phyloP scores from a whole-genome alignment of 768 basidiomycete species.

The Lactarius deliciosus region DNA sequence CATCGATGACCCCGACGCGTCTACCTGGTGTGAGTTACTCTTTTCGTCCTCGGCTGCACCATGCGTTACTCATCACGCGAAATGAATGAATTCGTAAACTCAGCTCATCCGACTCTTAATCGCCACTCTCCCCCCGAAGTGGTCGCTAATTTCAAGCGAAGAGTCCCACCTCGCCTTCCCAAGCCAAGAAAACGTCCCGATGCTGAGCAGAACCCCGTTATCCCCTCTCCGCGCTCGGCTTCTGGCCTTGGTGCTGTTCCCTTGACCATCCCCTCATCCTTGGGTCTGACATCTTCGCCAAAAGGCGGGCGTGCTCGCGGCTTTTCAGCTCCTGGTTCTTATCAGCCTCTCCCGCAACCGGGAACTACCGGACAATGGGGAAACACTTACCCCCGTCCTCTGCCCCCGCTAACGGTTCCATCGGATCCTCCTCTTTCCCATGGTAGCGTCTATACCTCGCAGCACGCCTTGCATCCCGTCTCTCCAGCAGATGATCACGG shows the following conservation, averaged over 20 bases:
- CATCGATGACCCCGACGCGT: slow-evolving; percentile 93
- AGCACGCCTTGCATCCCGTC: slow-evolving; percentile 64
- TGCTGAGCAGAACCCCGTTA: slow-evolving; percentile 60
- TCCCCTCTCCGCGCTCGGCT: slow-evolving; percentile 76
- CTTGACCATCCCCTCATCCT: slow-evolving; percentile 57
- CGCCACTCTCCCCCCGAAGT: slow-evolving; percentile 88
- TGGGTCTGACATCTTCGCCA: slow-evolving; percentile 42
- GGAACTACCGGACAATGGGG: slow-evolving; percentile 56
- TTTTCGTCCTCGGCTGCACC: slow-evolving; percentile 19
- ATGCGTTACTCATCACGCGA: slow-evolving; percentile 22
- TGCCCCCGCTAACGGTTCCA: slow-evolving; percentile 83
- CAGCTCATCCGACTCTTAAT: slow-evolving; percentile 90
- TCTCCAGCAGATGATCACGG: slow-evolving; percentile 71
- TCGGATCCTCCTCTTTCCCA: slow-evolving; percentile 66
- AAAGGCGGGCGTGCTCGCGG: slow-evolving; percentile 61
- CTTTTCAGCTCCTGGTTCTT: slow-evolving; percentile 82
- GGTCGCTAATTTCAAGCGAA: slow-evolving; percentile 92
- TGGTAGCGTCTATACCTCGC: slow-evolving; percentile 59
- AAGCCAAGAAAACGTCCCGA: slow-evolving; percentile 79
- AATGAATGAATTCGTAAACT: slow-evolving; percentile 19
- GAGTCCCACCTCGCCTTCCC: slow-evolving; percentile 89
- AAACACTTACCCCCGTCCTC: slow-evolving; percentile 49
- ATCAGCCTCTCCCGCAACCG: slow-evolving; percentile 65
- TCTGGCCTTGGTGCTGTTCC: slow-evolving; percentile 68
- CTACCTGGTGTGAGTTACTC: slow-evolving; percentile 85